Evolutionary conservation across 495 filamentous ascomycete species (phyloP), one percentile per base, ranked within the genome.

Genomic region (Penicillium alfredii): DNA sequence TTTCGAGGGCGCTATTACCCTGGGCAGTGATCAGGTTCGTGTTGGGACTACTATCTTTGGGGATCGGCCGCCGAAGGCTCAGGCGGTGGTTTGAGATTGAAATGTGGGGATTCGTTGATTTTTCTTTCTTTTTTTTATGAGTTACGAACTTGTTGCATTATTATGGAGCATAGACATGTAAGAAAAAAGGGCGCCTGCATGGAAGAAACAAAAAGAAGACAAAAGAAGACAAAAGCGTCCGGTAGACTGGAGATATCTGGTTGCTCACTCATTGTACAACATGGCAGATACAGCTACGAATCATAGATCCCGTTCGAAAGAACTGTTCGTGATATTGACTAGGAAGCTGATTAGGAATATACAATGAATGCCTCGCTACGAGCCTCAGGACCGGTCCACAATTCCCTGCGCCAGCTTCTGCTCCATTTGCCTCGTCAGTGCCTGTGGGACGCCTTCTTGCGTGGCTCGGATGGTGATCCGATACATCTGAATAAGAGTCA

Each of bases 41-140:
- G 78, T 98, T 12, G 92, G 92, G 3, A 96, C 83, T 44, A 87
- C 84, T 11, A 92, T 98, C 28, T 98, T 98, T 62, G 92, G 92
- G 20, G 66, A 78, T 50, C 66, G 92, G 55, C 83, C 83, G 31
- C 63, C 73, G 15, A 93, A 79, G 70, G 65, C 71, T 33, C 80
- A 89, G 51, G 82, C 82, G 2, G 47, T 64, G 30, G 39, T 67
- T 35, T 66, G n/a, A n/a, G n/a, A n/a, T n/a, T n/a, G n/a, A n/a
- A n/a, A n/a, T n/a, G n/a, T n/a, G n/a, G n/a, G n/a, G n/a, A n/a
- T n/a, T n/a, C n/a, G n/a, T n/a, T n/a, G n/a, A n/a, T n/a, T n/a
- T n/a, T n/a, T n/a, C n/a, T n/a, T n/a, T n/a, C n/a, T n/a, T n/a
- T n/a, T n/a, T n/a, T n/a, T 42, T 30, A 50, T 17, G 43, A 44